These are phyloP conservation scores for Stachybotrys echinatus DNA, from an alignment of 2,329 filamentous ascomycete species.

Conservation along the genomic window DNA sequence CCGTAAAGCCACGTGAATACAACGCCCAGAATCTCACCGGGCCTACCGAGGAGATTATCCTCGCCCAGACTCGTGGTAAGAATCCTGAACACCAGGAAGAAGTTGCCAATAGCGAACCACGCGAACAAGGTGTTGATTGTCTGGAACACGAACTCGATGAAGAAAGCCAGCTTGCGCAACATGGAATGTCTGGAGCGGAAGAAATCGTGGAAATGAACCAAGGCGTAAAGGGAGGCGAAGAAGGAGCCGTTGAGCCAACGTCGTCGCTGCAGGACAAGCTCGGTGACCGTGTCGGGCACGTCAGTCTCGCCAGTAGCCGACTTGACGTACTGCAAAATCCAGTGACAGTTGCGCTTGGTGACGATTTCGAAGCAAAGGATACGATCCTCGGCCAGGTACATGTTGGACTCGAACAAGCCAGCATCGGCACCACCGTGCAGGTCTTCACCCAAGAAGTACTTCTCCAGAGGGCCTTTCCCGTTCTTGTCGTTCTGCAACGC, in stretches of 20 bases:
- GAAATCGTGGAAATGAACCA: conserved; percentile 93
- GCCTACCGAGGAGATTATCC: conserved; percentile 63
- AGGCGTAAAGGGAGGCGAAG: conserved; percentile 93
- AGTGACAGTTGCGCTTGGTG: conserved; percentile 93
- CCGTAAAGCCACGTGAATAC: conserved; percentile 97
- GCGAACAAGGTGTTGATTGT: conserved; percentile 96
- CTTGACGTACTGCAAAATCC: conserved; percentile 98
- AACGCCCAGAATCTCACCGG: conserved; percentile 76
- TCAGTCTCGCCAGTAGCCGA: conserved; percentile 95
- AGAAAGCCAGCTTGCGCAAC: conserved; percentile 80
- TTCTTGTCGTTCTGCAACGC: conserved; percentile 96
- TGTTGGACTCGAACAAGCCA: conserved; percentile 97
- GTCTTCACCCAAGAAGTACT: conserved; percentile 96
- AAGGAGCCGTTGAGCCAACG: conserved; percentile 98
- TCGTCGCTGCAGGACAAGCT: conserved; percentile 91
- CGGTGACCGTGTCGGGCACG: conserved; percentile 88
- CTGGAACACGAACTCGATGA: conserved; percentile 91
- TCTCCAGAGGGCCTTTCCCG: conserved; percentile 84
- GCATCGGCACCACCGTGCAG: conserved; percentile 88
- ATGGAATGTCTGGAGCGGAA: conserved; percentile 89
- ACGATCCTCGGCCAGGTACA: conserved; percentile 98
- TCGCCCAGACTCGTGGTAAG: conserved; percentile 80
- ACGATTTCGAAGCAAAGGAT: conserved; percentile 98
- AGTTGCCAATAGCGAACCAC: conserved; percentile 98
- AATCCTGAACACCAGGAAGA: conserved; percentile 98